These are phyloP conservation scores for Lachancea thermotolerans DNA, from an alignment of 805 yeast genomes.

Conservation along the genomic window DNA sequence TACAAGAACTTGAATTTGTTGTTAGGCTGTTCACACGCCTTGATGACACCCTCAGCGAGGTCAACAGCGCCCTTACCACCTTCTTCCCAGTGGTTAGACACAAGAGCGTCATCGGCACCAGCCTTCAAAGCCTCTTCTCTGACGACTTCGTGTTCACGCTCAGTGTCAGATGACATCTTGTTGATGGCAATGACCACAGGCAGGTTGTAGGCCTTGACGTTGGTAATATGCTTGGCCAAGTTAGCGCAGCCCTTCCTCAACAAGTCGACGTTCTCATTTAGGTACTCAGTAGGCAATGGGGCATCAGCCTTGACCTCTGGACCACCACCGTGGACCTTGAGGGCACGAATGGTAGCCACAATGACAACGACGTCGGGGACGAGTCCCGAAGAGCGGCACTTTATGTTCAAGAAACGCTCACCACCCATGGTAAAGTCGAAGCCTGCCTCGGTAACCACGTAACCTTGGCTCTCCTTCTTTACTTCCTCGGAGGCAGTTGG, in stretches of 20 bases:
- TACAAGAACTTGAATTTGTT: constrained; percentile 49
- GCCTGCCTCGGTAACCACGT: constrained; percentile 82
- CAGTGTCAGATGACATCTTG: constrained; percentile 68
- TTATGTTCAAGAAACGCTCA: constrained; percentile 76
- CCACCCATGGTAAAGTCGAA: constrained; percentile 92
- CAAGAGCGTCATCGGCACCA: constrained; percentile 74
- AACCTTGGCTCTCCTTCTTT: constrained; percentile 52
- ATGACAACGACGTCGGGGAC: constrained; percentile 71
- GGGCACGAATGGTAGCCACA: constrained; percentile 80
- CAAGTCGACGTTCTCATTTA: constrained; percentile 62
- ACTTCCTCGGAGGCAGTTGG: constrained; percentile 38
- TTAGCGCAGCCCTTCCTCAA: constrained; percentile 66
- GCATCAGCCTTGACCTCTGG: constrained; percentile 85
- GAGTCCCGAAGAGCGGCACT: constrained; percentile 75
- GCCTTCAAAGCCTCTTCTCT: constrained; percentile 63
- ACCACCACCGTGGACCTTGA: constrained; percentile 84
- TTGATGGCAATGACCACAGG: constrained; percentile 81
- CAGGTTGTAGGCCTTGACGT: constrained; percentile 64
- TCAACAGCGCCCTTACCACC: constrained; percentile 80
- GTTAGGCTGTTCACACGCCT: constrained; percentile 43
- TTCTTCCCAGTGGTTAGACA: constrained; percentile 80
- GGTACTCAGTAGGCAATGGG: constrained; percentile 65
- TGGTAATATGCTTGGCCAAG: constrained; percentile 68
- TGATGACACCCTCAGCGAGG: constrained; percentile 63
- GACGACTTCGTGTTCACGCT: constrained; percentile 60